These are phyloP conservation scores for Helotiales sp. DNA, from an alignment of 2,329 filamentous ascomycete genomes.

Conservation along the genomic window DNA sequence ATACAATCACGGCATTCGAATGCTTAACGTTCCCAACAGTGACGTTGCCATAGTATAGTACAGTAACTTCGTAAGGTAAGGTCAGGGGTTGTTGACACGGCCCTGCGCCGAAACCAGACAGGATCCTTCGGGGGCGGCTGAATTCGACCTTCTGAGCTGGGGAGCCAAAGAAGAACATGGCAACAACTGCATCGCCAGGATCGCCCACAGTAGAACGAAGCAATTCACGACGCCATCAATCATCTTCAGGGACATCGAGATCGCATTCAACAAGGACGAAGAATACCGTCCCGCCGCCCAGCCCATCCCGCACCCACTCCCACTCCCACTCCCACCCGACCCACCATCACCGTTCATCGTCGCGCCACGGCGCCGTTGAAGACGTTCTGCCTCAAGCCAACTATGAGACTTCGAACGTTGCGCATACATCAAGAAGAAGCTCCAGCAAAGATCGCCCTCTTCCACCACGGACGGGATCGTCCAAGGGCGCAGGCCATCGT, in stretches of 20 bases:
- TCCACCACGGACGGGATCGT: slow-evolving; percentile 37
- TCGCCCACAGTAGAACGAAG: slow-evolving; percentile 36
- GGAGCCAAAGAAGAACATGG: slow-evolving; percentile 25
- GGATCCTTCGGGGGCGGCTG: slow-evolving; percentile 8
- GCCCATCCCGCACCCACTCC: slow-evolving; percentile 35
- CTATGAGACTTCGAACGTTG: slow-evolving; percentile 73
- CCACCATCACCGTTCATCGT: slow-evolving; percentile 44
- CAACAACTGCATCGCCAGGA: slow-evolving; percentile 32
- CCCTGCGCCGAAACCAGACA: slow-evolving; percentile 11
- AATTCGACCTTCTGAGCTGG: slow-evolving; percentile 1
- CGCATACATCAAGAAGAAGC: slow-evolving; percentile 43
- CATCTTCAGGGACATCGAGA: slow-evolving; percentile 34
- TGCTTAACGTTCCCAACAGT: slow-evolving; percentile 1
- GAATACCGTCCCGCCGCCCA: slow-evolving; percentile 23
- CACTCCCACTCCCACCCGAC: slow-evolving; percentile 19
- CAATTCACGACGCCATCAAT: slow-evolving; percentile 37
- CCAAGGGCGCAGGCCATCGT: slow-evolving; percentile 47
- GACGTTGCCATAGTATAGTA: not conserved
- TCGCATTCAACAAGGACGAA: slow-evolving; percentile 40
- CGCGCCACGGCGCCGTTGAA: slow-evolving; percentile 48
- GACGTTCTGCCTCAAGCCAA: slow-evolving; percentile 64
- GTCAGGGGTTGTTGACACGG: slow-evolving; percentile 6
- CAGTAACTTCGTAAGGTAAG: no score
- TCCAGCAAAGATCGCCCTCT: slow-evolving; percentile 40
- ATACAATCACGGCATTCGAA: not conserved